Conservation (phyloP, 208 protist genomes). For the Trypanosoma grayi region DNA sequence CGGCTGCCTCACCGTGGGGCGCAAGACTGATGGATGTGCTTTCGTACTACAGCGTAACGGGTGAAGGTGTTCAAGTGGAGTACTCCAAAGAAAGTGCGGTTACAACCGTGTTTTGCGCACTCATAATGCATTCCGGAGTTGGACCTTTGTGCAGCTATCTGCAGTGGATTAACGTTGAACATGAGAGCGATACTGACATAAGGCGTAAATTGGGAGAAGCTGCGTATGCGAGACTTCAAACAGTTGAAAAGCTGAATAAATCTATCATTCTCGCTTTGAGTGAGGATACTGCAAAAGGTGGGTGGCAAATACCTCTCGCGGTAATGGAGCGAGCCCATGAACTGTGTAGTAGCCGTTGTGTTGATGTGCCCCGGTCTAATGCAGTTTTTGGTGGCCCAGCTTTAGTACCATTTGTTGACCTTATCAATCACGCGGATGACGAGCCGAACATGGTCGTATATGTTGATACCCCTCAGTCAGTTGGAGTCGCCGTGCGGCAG, state of each 20-base stretch:
- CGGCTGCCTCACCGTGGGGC: slow-evolving; percentile 57
- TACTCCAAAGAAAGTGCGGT: slow-evolving; percentile 52
- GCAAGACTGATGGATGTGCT: slow-evolving; percentile 26
- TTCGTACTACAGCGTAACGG: slow-evolving; percentile 29
- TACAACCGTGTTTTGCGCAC: slow-evolving; percentile 58
- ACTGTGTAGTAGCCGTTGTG: slow-evolving; percentile 67
- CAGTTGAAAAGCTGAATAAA: slow-evolving; percentile 34
- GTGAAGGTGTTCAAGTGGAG: slow-evolving; percentile 34
- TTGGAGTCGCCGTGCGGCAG: slow-evolving; percentile 9
- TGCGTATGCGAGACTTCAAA: slow-evolving; percentile 18
- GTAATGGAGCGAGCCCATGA: slow-evolving; percentile 41
- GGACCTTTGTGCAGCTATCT: slow-evolving; percentile 47
- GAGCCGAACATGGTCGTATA: slow-evolving; percentile 47
- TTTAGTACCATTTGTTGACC: slow-evolving; percentile 74
- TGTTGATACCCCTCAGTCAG: slow-evolving; percentile 19
- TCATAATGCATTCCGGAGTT: slow-evolving; percentile 29
- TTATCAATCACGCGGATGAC: slow-evolving; percentile 63
- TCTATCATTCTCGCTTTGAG: slow-evolving; percentile 17
- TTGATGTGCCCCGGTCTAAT: slow-evolving; percentile 57
- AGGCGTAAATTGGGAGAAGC: slow-evolving; percentile 19
- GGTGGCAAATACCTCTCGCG: slow-evolving; percentile 23
- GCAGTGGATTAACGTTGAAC: slow-evolving; percentile 34
- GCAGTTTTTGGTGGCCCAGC: slow-evolving; percentile 68
- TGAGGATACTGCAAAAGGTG: slow-evolving; percentile 12
- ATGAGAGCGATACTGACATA: slow-evolving; percentile 5